Evolutionary conservation across 2,329 filamentous ascomycete species (phyloP), one percentile per base, ranked within the genome.

Genomic region (Talaromyces sp.): DNA sequence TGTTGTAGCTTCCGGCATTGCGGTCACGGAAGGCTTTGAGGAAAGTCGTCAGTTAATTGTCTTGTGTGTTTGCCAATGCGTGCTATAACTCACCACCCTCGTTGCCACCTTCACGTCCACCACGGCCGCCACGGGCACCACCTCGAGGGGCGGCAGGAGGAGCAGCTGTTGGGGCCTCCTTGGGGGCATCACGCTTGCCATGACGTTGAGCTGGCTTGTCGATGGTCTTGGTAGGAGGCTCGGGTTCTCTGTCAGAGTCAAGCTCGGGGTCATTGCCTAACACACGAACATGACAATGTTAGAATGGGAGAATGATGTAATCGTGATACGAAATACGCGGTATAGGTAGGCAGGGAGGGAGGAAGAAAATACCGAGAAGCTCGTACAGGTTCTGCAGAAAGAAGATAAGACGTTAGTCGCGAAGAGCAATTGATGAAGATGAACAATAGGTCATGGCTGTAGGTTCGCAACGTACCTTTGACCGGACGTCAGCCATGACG

Each of bases 381-480:
- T 95, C 94, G 88, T 91, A 98, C 78, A 91, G 89, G 88, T 99
- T 99, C 95, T 98, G 76, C 36, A 31, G 40, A 47, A n/a, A 65
- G 68, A 63, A 58, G 68, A 67, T 72, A 84, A 72, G 85, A 81
- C 72, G 65, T 66, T 27, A 63, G 61, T 61, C 49, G 49, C n/a
- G 19, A 61, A 22, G 40, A 22, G 61, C 17, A 61, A 65, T 66
- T 61, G 54, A 65, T 47, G 40, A 13, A 49, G 27, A 45, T 53
- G 49, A 53, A 25, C 11, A 19, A 31, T 13, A 34, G 47, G n/a
- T 45, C 25, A 64, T 29, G n/a, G 19, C 36, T 56, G 29, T 31
- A 54, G 31, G 15, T 27, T 36, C 13, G 6, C 10, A 22, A 65
- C 80, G 72, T 78, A 83, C 81, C 81, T 83, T 82, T 72, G 80